Evolutionary conservation across 768 basidiomycete species (phyloP), one percentile per base, ranked within the genome.

Genomic region (Lepiota brunneoincarnata): DNA sequence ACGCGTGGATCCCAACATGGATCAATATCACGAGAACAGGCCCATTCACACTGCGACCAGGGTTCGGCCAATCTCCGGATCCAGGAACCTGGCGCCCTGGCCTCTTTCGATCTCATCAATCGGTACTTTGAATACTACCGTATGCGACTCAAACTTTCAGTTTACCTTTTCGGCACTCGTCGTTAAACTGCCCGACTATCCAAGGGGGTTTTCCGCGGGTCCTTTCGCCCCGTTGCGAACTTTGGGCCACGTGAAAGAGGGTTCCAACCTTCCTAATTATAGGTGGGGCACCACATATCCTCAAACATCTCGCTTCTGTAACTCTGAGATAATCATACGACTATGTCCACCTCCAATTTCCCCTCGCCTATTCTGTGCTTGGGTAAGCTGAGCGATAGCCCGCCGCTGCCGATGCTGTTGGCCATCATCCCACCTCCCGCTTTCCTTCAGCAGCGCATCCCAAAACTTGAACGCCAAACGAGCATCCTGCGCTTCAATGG

Each of bases 391-490:
- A 42, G 64, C 67, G 37, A 87, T 78, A 20, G 64, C 63, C 1
- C 63, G 56, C 49, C 87, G 81, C 58, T 75, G 62, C 34, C 48
- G 51, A 23, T 48, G 55, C 59, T 85, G 83, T 60, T 76, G 73
- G 17, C 17, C 24, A 62, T 85, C 82, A 4, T 63, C 59, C 80
- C 79, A 81, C 51, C 78, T 70, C 5, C 75, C 68, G 64, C 69
- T 76, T 23, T 64, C 63, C 54, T 64, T 69, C 11, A 87, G 46
- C 55, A 86, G 65, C 45, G 66, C 59, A 44, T 65, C 60, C 87
- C 87, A 89, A 64, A 87, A 87, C 41, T 68, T 67, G 69, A 74
- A 86, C 1, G 84, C 87, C 68, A 83, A 65, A 56, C 59, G 54
- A 0, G 82, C 75, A 42, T 82, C 75, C 17, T 75, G 67, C 31